Percentiles rank a stretch among this genome's conserved stretches.
These are phyloP conservation scores for Scopulariopsis brevicaulis DNA, from an alignment of 2,329 filamentous ascomycete species.

Conservation along the genomic window DNA sequence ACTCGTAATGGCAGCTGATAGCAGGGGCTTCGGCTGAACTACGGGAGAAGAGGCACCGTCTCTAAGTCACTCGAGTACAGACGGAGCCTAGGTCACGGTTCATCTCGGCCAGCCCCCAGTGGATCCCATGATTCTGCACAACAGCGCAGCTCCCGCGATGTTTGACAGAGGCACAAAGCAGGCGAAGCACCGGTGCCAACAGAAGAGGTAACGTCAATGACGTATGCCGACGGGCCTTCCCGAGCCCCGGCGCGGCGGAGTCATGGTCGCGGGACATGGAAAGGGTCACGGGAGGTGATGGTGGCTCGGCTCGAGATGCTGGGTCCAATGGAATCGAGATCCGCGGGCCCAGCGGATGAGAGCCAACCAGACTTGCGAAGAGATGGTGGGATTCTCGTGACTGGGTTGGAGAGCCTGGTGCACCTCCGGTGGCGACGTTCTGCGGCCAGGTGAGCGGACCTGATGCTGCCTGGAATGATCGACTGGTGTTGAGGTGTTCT, in stretches of 20 bases:
- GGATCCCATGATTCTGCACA: no score
- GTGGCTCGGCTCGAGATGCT: background rate
- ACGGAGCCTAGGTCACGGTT: no score
- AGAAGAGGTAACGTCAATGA: background rate
- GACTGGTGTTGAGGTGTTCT: no score
- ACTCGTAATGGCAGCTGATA: background rate
- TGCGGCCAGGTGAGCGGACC: slow-evolving; percentile 1
- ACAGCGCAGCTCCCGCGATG: no score
- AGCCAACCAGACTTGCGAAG: background rate
- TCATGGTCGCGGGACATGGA: background rate
- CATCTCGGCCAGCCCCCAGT: no score
- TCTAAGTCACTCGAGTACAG: no score
- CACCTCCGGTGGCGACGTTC: background rate
- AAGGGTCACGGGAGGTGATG: background rate
- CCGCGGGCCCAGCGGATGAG: background rate
- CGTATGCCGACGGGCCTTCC: background rate
- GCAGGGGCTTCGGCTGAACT: background rate
- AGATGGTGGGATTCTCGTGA: background rate
- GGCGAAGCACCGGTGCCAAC: background rate
- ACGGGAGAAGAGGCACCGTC: background rate
- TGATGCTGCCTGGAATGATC: slow-evolving; percentile 1
- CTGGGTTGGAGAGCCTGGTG: background rate
- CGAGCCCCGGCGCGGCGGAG: background rate
- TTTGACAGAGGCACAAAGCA: no score
- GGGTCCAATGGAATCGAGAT: background rate